These are phyloP conservation scores for Annulohypoxylon maeteangense DNA, from an alignment of 495 filamentous ascomycete genomes.

Conservation along the genomic window DNA sequence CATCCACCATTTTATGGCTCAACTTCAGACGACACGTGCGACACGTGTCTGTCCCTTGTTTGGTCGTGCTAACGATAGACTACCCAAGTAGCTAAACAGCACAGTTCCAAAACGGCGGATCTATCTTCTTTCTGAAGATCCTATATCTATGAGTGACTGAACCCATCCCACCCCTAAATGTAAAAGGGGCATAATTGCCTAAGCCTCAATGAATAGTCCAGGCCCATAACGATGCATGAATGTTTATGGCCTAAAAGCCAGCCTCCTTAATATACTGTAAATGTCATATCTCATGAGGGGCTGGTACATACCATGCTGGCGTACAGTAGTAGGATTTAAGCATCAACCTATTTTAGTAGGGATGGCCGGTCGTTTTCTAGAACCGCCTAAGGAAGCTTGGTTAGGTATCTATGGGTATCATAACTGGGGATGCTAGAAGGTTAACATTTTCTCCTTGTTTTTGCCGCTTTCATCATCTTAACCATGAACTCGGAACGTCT, in stretches of 20 bases:
- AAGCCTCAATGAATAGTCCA: background rate
- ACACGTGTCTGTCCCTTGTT: background rate
- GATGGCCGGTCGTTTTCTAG: background rate
- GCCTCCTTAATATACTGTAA: background rate
- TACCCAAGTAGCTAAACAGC: background rate
- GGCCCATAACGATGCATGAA: background rate
- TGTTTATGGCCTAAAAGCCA: background rate
- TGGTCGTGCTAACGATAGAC: background rate
- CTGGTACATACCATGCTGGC: background rate
- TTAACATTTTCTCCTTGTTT: background rate
- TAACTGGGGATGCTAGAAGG: too few relatives aligned
- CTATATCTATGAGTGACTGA: background rate
- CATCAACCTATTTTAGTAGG: background rate
- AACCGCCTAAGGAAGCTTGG: background rate
- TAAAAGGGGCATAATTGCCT: background rate
- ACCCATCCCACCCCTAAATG: background rate
- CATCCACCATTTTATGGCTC: background rate
- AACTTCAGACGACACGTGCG: conserved; percentile 1
- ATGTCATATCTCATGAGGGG: background rate
- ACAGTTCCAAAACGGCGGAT: background rate
- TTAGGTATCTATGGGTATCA: background rate
- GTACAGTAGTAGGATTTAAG: background rate
- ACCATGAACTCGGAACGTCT: background rate
- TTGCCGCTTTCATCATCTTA: background rate
- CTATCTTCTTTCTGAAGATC: background rate